These are phyloP conservation scores for Alternaria arbusti DNA, from an alignment of 2,329 filamentous ascomycete species.

Conservation along the genomic window DNA sequence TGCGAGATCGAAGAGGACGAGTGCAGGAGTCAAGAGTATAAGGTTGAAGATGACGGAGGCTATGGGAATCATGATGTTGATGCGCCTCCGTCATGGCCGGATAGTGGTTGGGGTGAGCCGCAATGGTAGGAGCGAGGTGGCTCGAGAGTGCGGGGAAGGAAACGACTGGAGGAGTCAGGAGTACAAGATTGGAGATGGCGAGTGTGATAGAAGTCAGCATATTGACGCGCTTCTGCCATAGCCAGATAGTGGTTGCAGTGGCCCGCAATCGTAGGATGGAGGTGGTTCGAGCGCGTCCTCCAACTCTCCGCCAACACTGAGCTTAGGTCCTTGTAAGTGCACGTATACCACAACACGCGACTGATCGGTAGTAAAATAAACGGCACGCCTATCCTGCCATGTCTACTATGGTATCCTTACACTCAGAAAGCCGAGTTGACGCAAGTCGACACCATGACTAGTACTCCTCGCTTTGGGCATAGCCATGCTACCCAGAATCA, in stretches of 20 bases:
- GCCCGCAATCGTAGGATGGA: neutral
- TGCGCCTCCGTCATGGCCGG: too few relatives aligned
- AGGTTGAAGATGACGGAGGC: fast-evolving
- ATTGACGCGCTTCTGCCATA: neutral
- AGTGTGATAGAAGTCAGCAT: fast-evolving
- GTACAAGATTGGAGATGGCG: neutral
- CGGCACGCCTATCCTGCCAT: neutral
- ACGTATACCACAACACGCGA: fast-evolving
- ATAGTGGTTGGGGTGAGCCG: too few relatives aligned
- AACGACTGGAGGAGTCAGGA: neutral
- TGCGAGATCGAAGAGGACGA: too few relatives aligned
- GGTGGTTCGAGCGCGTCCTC: neutral
- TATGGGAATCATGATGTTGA: too few relatives aligned
- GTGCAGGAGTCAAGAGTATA: too few relatives aligned
- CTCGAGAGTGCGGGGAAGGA: too few relatives aligned
- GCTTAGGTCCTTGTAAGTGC: neutral
- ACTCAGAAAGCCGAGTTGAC: neutral
- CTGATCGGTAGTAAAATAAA: neutral
- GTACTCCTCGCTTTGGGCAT: neutral
- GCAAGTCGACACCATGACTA: neutral
- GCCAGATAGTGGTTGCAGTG: neutral
- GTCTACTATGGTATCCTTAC: too few relatives aligned
- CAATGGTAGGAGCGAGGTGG: too few relatives aligned
- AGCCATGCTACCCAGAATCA: neutral
- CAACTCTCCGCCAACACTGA: neutral